phyloP scores from a whole-genome alignment of 2,329 filamentous ascomycete species.

The Penicillium thymicola region DNA sequence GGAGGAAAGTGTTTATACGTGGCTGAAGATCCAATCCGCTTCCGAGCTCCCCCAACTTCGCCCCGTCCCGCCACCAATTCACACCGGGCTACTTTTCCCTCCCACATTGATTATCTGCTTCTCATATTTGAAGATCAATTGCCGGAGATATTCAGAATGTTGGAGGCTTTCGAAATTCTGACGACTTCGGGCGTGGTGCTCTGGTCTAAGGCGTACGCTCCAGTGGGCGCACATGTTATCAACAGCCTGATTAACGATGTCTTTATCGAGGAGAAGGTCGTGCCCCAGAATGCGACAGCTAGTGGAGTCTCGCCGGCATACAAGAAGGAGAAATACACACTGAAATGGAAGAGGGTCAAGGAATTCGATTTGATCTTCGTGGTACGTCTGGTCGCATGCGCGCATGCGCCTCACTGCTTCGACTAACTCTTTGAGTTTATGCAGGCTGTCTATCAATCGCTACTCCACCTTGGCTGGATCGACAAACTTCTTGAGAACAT shows the following conservation, averaged over 20 bases:
- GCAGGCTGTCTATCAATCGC: slow-evolving; percentile 92
- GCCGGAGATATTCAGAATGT: slow-evolving; percentile 54
- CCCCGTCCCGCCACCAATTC: slow-evolving; percentile 23
- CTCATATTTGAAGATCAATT: not conserved
- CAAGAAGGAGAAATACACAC: slow-evolving; percentile 85
- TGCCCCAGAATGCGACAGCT: slow-evolving; percentile 55
- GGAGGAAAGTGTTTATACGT: slow-evolving; percentile 32
- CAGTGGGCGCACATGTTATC: slow-evolving; percentile 76
- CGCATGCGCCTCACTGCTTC: slow-evolving; percentile 3
- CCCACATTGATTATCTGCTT: slow-evolving; percentile 10
- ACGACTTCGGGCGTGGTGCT: slow-evolving; percentile 95
- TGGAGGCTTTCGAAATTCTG: slow-evolving; percentile 95
- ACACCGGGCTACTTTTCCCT: slow-evolving; percentile 23
- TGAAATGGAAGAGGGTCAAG: slow-evolving; percentile 91
- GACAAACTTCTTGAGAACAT: slow-evolving; percentile 96
- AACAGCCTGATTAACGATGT: slow-evolving; percentile 95
- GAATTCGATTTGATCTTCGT: slow-evolving; percentile 95
- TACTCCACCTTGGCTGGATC: slow-evolving; percentile 93
- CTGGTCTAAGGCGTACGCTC: slow-evolving; percentile 84
- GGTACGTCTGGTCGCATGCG: slow-evolving; percentile 50
- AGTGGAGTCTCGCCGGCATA: slow-evolving; percentile 68
- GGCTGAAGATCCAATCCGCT: slow-evolving; percentile 31
- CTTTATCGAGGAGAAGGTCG: slow-evolving; percentile 90
- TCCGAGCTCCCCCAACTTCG: slow-evolving; percentile 22
- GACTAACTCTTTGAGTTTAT: slow-evolving; percentile 15